Evolutionary conservation across 495 filamentous ascomycete species (phyloP), one percentile per base, ranked within the genome.

Genomic region (Neurospora cerealis): DNA sequence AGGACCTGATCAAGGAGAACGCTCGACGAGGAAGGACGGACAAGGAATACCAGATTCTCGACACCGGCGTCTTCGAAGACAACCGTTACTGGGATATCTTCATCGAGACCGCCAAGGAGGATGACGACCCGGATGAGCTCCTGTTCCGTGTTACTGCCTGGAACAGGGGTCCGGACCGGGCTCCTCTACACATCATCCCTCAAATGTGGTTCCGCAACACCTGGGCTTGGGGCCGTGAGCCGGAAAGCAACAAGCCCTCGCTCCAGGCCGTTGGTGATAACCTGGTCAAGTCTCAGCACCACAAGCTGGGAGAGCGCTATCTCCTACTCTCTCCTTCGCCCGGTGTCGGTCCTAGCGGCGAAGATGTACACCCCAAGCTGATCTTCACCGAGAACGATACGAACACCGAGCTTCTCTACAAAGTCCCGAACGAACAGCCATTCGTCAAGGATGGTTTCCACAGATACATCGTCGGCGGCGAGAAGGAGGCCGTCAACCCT

Each of bases 381-480:
- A 83, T 98, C 34, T 98, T 97, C 84, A 97, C 95, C 2, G 96
- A 97, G 72, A 98, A 98, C 76, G 95, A 98, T 75, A 96, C 91
- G 70, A 98, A 98, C 80, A 91, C 88, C 78, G 85, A 94, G 74
- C 81, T 83, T 3, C 88, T 98, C 0, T 97, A 94, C 82, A 87
- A 83, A 9, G 90, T 89, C 17, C 85, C 92, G 80, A 98, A 98
- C 80, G 85, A 88, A 72, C 87, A 91, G 40, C 89, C 91, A 5
- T 97, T 93, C 75, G 94, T 97, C 75, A 98, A 98, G 82, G 95
- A 98, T 83, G 95, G 93, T 5, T 97, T 98, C 82, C 95, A 98
- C 79, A 87, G 91, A 48, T 87, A 92, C 73, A 96, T 98, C 71
- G 92, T 98, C 73, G 89, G 94, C 54, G 87, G 89, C 1, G 91